Evolutionary conservation across 2,329 filamentous ascomycete species (phyloP), one percentile per base, ranked within the genome.

Genomic region (Colletotrichum musicola): DNA sequence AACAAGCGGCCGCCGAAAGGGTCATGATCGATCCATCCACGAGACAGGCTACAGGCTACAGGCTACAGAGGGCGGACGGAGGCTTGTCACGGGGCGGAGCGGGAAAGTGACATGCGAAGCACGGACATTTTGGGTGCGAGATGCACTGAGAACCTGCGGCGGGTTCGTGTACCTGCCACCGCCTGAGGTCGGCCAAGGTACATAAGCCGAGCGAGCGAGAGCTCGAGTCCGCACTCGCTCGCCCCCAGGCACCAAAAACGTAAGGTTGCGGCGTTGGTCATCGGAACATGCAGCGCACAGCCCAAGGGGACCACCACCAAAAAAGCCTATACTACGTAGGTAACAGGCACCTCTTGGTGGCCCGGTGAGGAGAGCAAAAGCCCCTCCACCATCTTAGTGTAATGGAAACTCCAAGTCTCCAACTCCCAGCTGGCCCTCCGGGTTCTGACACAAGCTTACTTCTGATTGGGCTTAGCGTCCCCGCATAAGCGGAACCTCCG

Each of bases 401-500:
- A 2, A 35, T 35, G 30, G 30, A 35, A 35, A 35, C 30, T 35
- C 30, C 30, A 35, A 35, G 2, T 35, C 7, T 22, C 20, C 20
- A 22, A 22, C 20, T 22, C 6, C 27, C 6, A 30, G 27, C 27
- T 30, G 6, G 27, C 27, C 30, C 53, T 44, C 64, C 55, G n/a
- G 55, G 61, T 49, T 46, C 65, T 68, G 65, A 68, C 50, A 69
- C 62, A 61, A 66, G 66, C 66, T 65, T 66, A 56, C 62, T 69
- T 69, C 55, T 30, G 50, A 69, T 69, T 30, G 42, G 66, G 56
- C 49, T 61, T 69, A 69, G 66, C 66, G 62, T 66, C 62, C 13
- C 66, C 62, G 42, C 50, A n/a, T 51, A 13, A 35, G 46, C 50
- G 58, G 51, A 42, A 42, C 50, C 25, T 42, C 30, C 12, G 30